Evolutionary conservation across 768 basidiomycete genomes (phyloP).

Genomic region (Boletus speciosus): DNA sequence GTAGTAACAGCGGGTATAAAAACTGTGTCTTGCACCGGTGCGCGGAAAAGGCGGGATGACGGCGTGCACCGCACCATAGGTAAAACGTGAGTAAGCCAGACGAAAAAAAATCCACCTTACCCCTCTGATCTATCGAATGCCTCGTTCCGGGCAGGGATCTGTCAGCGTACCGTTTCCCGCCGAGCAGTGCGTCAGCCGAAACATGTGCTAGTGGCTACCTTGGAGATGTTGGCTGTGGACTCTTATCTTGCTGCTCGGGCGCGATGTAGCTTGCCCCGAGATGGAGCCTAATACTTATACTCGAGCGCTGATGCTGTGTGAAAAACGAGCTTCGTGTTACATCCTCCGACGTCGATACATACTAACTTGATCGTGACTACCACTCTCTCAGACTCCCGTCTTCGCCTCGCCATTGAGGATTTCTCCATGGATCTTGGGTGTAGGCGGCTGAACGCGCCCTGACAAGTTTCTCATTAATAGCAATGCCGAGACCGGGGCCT

Average conservation of each 20-base stretch:
- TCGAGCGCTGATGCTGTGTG: too few species aligned
- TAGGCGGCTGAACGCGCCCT: conserved; percentile 22
- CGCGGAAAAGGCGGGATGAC: conserved; percentile 10
- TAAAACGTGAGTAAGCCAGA: background rate
- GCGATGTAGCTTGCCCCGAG: background rate
- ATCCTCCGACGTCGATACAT: background rate
- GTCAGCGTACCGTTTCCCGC: conserved; percentile 2
- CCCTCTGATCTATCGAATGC: conserved; percentile 1
- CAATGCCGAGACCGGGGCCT: conserved; percentile 60
- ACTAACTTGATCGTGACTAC: conserved; percentile 24
- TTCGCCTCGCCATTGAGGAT: conserved; percentile 50
- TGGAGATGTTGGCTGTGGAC: background rate
- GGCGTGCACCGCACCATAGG: conserved; percentile 1
- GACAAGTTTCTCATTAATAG: conserved; percentile 58
- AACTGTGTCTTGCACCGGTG: conserved; percentile 9
- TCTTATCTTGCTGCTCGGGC: background rate
- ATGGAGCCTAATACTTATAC: background rate
- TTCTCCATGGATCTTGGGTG: conserved; percentile 18
- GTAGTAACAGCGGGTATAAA: background rate
- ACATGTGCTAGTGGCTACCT: background rate
- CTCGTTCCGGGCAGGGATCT: background rate
- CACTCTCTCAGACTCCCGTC: conserved; percentile 56
- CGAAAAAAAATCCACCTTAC: background rate
- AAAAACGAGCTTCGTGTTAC: too few species aligned
- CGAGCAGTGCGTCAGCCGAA: background rate